Evolutionary conservation across 2,329 filamentous ascomycete species (phyloP).

Genomic region (Fusarium nodosum): DNA sequence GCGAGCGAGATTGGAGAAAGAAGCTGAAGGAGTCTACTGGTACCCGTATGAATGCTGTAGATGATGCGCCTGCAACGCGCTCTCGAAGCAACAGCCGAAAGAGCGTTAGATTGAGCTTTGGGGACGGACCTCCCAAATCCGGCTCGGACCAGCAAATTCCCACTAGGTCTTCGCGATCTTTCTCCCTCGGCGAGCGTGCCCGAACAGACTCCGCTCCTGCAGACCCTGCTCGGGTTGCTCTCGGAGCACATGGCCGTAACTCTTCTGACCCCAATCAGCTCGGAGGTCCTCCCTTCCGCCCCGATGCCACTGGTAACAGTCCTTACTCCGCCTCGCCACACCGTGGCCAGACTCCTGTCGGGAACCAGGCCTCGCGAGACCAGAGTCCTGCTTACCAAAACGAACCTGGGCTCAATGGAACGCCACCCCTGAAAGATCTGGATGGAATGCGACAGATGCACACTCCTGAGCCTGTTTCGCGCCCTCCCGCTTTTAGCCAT

Average conservation of each 20-base stretch:
- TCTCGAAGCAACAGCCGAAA: conserved; percentile 70
- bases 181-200: conserved; percentile 59
- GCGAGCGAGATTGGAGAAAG: conserved; percentile 89
- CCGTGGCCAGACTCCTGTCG: conserved; percentile 55
- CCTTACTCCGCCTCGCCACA: conserved; percentile 53
- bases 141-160: conserved; percentile 62
- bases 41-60: conserved; percentile 77
- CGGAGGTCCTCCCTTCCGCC: conserved; percentile 46
- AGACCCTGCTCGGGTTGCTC: conserved; percentile 55
- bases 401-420: conserved; percentile 56
- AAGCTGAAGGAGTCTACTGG: conserved; percentile 90
- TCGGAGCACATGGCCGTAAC: conserved; percentile 61
- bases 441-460: conserved; percentile 68
- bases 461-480: conserved; percentile 81
- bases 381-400: conserved; percentile 71
- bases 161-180: conserved; percentile 66
- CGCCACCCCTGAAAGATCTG: conserved; percentile 64
- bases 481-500: conserved; percentile 85
- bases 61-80: conserved; percentile 61
- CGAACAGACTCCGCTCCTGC: conserved; percentile 68
- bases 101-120: conserved; percentile 68
- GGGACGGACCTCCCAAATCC: conserved; percentile 53
- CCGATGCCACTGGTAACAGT: conserved; percentile 46
- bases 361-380: conserved; percentile 62
- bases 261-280: conserved; percentile 61